Evolutionary conservation across 2,329 filamentous ascomycete species (phyloP).

Genomic region (Pseudocercospora crystallina): DNA sequence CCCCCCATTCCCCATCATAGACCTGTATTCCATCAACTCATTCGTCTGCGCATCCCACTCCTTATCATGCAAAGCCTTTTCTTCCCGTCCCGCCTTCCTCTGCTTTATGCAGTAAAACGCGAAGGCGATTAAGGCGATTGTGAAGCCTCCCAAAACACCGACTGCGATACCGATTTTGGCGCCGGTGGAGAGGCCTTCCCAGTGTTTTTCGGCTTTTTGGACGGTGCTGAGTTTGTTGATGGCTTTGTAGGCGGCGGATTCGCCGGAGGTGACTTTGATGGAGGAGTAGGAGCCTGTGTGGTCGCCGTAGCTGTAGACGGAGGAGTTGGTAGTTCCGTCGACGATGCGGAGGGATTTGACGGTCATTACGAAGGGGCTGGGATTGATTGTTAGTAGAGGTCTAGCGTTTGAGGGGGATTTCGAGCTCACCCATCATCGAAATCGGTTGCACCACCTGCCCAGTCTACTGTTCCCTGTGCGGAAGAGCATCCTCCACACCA

Average conservation of each 20-base stretch:
- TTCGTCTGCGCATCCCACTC: slow-evolving; percentile 44
- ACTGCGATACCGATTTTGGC: slow-evolving; percentile 52
- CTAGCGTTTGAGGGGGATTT: background rate
- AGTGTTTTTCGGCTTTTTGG: slow-evolving; percentile 44
- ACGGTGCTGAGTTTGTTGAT: slow-evolving; percentile 44
- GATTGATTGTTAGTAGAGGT: background rate
- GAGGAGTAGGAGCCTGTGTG: slow-evolving; percentile 41
- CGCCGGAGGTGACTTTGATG: slow-evolving; percentile 44
- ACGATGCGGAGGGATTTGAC: slow-evolving; percentile 36
- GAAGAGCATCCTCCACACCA: slow-evolving; percentile 90
- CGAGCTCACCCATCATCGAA: slow-evolving; percentile 32
- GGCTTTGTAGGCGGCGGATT: slow-evolving; percentile 31
- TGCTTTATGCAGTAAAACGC: slow-evolving; percentile 52
- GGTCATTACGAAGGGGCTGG: slow-evolving; percentile 37
- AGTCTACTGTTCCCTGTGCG: slow-evolving; percentile 47
- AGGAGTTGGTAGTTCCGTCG: slow-evolving; percentile 37
- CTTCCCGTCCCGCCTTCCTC: slow-evolving; percentile 50
- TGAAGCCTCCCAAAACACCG: slow-evolving; percentile 44
- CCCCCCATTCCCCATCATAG: slow-evolving; percentile 30
- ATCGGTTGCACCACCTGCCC: slow-evolving; percentile 39
- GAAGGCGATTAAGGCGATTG: slow-evolving; percentile 35
- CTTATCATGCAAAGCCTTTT: slow-evolving; percentile 49
- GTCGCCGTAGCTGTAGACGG: slow-evolving; percentile 43
- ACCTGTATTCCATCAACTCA: slow-evolving; percentile 35
- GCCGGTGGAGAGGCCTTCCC: slow-evolving; percentile 43